phyloP scores from a whole-genome alignment of 2,329 filamentous ascomycete genomes.

The Epichloe uncinata region DNA sequence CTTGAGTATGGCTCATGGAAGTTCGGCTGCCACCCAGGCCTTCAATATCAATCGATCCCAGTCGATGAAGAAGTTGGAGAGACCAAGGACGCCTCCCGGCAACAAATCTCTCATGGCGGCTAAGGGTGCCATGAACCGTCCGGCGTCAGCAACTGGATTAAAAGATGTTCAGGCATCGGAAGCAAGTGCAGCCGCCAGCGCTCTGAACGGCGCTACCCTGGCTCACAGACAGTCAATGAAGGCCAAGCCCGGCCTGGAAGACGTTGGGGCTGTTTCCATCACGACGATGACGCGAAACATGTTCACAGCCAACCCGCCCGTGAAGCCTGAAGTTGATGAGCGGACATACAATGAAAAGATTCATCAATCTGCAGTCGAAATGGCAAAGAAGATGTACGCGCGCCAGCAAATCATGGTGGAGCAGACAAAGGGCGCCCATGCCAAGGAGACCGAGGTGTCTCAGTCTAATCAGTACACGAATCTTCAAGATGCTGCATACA shows the following conservation, averaged over 20 bases:
- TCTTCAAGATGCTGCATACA: constrained; percentile 78
- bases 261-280: constrained; percentile 52
- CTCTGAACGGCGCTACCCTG: constrained; percentile 57
- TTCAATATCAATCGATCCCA: constrained; percentile 22
- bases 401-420: constrained; percentile 51
- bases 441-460: constrained; percentile 16
- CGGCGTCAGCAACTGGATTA: constrained; percentile 4
- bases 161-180: constrained; percentile 7
- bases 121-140: constrained; percentile 51
- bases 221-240: constrained; percentile 43
- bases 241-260: constrained; percentile 35
- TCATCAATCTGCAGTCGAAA: constrained; percentile 71
- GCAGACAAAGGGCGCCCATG: constrained; percentile 29
- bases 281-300: constrained; percentile 60
- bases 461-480: constrained; percentile 45
- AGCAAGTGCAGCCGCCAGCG: constrained; percentile 45
- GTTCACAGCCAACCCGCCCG: constrained; percentile 63
- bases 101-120: constrained; percentile 62
- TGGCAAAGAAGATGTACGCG: constrained; percentile 79
- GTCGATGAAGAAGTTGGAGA: constrained; percentile 13
- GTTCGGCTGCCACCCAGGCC: constrained; percentile 22
- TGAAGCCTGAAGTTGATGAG: constrained; percentile 61
- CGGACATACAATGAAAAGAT: constrained; percentile 57
- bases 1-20: constrained; percentile 12
- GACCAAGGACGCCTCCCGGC: constrained; percentile 23